Evolutionary conservation across 768 basidiomycete genomes (phyloP).

Genomic region (Cantharellus anzutake): DNA sequence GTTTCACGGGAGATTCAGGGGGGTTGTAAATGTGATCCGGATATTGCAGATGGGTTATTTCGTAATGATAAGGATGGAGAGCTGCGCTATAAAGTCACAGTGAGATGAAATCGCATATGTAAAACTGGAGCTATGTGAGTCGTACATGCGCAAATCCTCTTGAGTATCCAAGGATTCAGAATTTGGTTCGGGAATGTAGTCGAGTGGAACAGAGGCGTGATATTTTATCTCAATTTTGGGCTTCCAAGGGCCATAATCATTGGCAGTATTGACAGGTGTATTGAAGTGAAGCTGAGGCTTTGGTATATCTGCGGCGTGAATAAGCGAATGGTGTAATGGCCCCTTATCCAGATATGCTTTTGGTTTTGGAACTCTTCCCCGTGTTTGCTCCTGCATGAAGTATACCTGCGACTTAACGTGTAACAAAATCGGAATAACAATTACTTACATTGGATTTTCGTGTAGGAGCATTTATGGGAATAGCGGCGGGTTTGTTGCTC

Average conservation of each 20-base stretch:
- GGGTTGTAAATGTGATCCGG: constrained; percentile 46
- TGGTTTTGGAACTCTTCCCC: constrained; percentile 13
- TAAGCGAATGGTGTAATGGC: not conserved
- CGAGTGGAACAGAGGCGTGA: constrained; percentile 70
- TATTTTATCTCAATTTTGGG: constrained; percentile 59
- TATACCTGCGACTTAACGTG: not conserved
- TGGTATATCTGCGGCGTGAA: constrained; percentile 52
- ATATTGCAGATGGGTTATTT: constrained; percentile 56
- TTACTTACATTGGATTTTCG: not conserved
- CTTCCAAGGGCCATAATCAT: constrained; percentile 34
- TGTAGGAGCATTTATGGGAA: constrained; percentile 16
- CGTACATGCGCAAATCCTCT: constrained; percentile 12
- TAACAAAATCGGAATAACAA: no score
- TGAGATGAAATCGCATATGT: not conserved
- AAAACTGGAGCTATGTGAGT: not conserved
- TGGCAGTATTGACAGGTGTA: constrained; percentile 35
- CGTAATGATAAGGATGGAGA: constrained; percentile 68
- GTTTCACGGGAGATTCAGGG: constrained; percentile 27
- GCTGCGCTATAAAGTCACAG: not conserved
- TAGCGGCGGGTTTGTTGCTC: constrained; percentile 32
- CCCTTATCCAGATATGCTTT: not conserved
- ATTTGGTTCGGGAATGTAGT: constrained; percentile 22
- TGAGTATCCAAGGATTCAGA: constrained; percentile 13
- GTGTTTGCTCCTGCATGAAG: constrained; percentile 6
- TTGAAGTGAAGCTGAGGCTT: constrained; percentile 75